Percentiles rank a stretch among this genome's conserved stretches.
Evolutionary conservation across 192 early-diverging fungal genomes (phyloP).

Genomic region (Rhizophagus prolifer): DNA sequence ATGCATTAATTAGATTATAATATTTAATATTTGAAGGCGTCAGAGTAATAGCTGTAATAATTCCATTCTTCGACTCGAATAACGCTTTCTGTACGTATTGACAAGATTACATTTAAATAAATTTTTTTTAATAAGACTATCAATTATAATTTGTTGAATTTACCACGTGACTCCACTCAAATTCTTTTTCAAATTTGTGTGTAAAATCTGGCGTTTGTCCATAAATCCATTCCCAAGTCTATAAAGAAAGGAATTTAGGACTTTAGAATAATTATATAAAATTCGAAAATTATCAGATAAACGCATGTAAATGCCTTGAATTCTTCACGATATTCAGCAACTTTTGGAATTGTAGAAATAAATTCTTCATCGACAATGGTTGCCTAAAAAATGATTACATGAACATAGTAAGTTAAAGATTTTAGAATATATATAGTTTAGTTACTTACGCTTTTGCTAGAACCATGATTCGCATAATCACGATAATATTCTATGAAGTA

Average conservation of each 20-base stretch:
- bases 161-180: conserved; percentile 60
- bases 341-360: conserved; percentile 14
- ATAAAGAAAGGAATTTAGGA: conserved; percentile 24
- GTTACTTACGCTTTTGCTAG: not conserved
- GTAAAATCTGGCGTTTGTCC: conserved; percentile 91
- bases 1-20: not conserved
- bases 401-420: not conserved
- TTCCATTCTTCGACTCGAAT: conserved; percentile 18
- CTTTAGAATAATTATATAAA: too few species aligned
- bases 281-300: not conserved
- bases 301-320: conserved; percentile 28
- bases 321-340: conserved; percentile 22
- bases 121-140: not conserved
- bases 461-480: conserved; percentile 2
- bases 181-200: conserved; percentile 48
- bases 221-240: conserved; percentile 86
- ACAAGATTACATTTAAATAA: not conserved
- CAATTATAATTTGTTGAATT: not conserved
- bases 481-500: conserved; percentile 68
- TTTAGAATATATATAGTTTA: not conserved
- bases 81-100: not conserved
- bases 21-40: not conserved
- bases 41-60: not conserved
- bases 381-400: not conserved
- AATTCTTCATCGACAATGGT: conserved; percentile 9